phyloP scores from a whole-genome alignment of 805 yeast species.

The Ogataea thermomethanolica region DNA sequence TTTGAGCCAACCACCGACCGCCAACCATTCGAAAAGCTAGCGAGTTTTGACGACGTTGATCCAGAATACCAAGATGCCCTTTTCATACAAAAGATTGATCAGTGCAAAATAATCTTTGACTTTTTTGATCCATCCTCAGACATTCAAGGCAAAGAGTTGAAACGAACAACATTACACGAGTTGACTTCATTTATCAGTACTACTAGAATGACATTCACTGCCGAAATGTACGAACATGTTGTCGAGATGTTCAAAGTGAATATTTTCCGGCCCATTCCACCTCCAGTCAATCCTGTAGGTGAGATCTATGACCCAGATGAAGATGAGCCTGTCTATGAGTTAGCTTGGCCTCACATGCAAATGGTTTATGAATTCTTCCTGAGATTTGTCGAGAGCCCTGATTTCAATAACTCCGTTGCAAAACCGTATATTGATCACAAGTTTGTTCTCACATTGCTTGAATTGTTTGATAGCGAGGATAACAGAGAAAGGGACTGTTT shows the following conservation, averaged over 20 bases:
- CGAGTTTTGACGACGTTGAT: slow-evolving; percentile 80
- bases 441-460: slow-evolving; percentile 76
- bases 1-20: slow-evolving; percentile 74
- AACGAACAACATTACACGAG: slow-evolving; percentile 82
- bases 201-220: slow-evolving; percentile 80
- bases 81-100: slow-evolving; percentile 85
- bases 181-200: slow-evolving; percentile 82
- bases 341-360: slow-evolving; percentile 99
- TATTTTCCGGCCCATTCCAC: slow-evolving; percentile 94
- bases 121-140: slow-evolving; percentile 91
- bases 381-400: slow-evolving; percentile 90
- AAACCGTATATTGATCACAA: slow-evolving; percentile 91
- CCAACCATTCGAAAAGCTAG: slow-evolving; percentile 67
- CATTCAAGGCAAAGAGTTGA: slow-evolving; percentile 88
- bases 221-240: slow-evolving; percentile 84
- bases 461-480: slow-evolving; percentile 93
- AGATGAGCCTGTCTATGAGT: slow-evolving; percentile 94
- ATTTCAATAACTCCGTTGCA: slow-evolving; percentile 89
- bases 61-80: slow-evolving; percentile 75
- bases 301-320: slow-evolving; percentile 97
- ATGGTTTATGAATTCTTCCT: slow-evolving; percentile 91
- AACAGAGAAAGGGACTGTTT: slow-evolving; percentile 94
- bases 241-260: slow-evolving; percentile 86
- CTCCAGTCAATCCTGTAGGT: slow-evolving; percentile 96
- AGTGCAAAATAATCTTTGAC: slow-evolving; percentile 92